Base-by-base conservation (phyloP, 306 rosid species). In the Rubus parviflorus region DNA sequence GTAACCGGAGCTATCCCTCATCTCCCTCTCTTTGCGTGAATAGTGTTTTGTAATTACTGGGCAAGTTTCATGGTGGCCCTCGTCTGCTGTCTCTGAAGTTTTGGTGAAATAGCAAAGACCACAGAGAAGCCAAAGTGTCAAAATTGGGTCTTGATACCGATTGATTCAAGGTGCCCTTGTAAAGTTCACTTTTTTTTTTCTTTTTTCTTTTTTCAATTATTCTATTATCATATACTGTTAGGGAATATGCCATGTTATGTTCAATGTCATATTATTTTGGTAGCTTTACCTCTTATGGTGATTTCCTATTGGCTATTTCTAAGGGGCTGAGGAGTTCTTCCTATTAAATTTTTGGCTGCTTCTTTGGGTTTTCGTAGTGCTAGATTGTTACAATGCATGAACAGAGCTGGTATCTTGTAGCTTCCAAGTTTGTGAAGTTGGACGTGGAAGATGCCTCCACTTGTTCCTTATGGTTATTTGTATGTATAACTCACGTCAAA, bases 1-100 rank as follows among this genome's bases (percentile, higher is more conserved):
- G 85, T 82, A 87, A 75, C 82, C 58, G 22, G 90, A 83, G 81
- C 60, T 80, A 42, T 86, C 90, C 56, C 42, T 83, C 98, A 92
- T 92, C 51, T 68, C 64, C 22, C 66, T 37, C 37, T 64, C 54
- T 22, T 8, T 14, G 6, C 15, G 30, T 14, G 37, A 43, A n/a
- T n/a, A 8, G 10, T 35, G 17, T 70, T 17, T 22, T 7, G 7
- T 61, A 38, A 30, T 46, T 45, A 60, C 20, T 75, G 47, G 47
- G 77, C 17, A 25, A 42, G 17, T 25, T 56, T 42, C 54, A 74
- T 23, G 76, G 52, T 38, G 61, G 3, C 37, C 17, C 12, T n/a
- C 30, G 62, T 56, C 51, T 42, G 6, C 52, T 1, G 37, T 17
- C 41, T 49, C 65, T 52, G 75, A n/a, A 17, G 6, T 52, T n/a